Percentiles rank a stretch among this genome's conserved stretches.
Evolutionary conservation across 73 alveolate genomes (phyloP).

Genomic region (Uronychia setigera): DNA sequence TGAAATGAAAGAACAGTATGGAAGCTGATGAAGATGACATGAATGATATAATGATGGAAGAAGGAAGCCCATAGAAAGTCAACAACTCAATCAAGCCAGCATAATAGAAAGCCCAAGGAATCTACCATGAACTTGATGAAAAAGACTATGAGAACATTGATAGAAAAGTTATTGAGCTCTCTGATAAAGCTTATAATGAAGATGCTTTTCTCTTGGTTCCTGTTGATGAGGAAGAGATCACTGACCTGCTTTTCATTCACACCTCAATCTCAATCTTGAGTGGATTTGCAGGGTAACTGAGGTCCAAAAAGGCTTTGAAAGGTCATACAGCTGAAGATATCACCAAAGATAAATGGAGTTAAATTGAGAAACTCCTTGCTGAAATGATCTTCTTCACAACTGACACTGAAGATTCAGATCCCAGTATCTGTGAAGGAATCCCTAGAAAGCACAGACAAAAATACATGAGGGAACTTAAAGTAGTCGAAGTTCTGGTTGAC

Average conservation of each 20-base stretch:
- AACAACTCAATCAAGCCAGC: neutral
- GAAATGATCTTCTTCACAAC: conserved; percentile 44
- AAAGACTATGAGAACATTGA: conserved; percentile 26
- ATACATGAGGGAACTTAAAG: conserved; percentile 28
- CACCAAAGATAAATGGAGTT: neutral
- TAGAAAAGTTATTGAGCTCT: conserved; percentile 26
- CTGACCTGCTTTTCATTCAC: conserved; percentile 39
- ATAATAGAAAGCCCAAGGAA: conserved; percentile 18
- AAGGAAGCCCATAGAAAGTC: neutral
- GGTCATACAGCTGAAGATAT: neutral
- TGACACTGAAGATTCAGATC: conserved; percentile 36
- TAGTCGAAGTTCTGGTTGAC: conserved; percentile 22
- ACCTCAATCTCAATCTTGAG: conserved; percentile 34
- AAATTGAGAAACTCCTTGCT: conserved; percentile 8
- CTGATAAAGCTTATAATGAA: conserved; percentile 34
- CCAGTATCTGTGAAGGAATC: conserved; percentile 35
- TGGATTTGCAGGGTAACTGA: neutral
- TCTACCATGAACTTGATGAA: conserved; percentile 49
- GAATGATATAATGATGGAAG: neutral
- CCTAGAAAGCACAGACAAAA: conserved; percentile 30
- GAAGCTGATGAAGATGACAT: neutral
- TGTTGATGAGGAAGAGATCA: conserved; percentile 17
- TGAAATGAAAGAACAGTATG: conserved; percentile 3
- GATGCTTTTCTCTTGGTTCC: conserved; percentile 40
- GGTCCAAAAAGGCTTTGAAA: neutral